Evolutionary conservation across 2,329 filamentous ascomycete species (phyloP).

Genomic region (Ambrosiella xylebori): DNA sequence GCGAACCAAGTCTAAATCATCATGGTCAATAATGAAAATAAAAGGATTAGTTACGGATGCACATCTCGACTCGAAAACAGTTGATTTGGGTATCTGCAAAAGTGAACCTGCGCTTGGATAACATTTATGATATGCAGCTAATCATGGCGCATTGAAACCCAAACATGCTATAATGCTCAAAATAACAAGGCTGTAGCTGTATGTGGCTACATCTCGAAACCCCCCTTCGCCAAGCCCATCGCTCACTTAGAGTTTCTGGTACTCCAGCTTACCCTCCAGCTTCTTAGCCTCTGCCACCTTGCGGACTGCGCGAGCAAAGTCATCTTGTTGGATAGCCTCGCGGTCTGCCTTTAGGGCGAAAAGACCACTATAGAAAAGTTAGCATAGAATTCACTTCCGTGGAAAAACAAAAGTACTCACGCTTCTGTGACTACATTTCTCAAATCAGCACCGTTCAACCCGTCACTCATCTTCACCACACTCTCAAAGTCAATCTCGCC

Average conservation of each 20-base stretch:
- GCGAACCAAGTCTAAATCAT: no score
- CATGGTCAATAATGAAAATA: no score
- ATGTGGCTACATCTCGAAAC: neutral
- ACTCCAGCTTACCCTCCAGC: slow-evolving; percentile 92
- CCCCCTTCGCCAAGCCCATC: neutral
- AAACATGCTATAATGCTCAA: slow-evolving; percentile 6
- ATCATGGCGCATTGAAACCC: neutral
- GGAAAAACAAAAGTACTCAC: slow-evolving; percentile 40
- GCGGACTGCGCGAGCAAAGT: slow-evolving; percentile 97
- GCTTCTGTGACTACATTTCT: slow-evolving; percentile 97
- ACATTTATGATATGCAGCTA: neutral
- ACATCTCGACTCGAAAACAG: neutral
- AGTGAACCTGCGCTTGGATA: neutral
- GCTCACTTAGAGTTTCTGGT: slow-evolving; percentile 70
- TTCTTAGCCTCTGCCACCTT: slow-evolving; percentile 98
- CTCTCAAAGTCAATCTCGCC: slow-evolving; percentile 98
- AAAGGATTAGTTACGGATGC: no score
- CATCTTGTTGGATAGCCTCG: slow-evolving; percentile 91
- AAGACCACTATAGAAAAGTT: slow-evolving; percentile 46
- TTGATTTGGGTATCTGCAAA: neutral
- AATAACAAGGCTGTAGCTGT: neutral
- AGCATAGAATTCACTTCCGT: slow-evolving; percentile 15
- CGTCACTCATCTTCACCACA: slow-evolving; percentile 99
- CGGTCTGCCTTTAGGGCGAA: slow-evolving; percentile 98
- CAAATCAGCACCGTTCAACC: slow-evolving; percentile 91